phyloP scores from a whole-genome alignment of 2,329 filamentous ascomycete genomes.

The Trichoderma koningiopsis region DNA sequence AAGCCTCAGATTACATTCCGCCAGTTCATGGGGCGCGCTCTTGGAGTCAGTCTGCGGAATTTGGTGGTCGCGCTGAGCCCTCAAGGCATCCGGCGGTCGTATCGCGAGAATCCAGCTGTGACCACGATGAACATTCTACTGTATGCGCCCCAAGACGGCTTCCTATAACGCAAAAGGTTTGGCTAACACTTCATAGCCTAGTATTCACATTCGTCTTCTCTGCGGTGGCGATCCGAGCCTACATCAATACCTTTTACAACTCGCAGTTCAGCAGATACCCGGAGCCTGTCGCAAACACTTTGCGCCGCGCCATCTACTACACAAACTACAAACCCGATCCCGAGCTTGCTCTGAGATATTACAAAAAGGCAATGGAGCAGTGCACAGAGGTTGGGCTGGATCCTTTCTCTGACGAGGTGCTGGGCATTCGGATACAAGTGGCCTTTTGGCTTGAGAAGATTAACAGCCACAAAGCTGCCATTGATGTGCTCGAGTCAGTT shows the following conservation, averaged over 20 bases:
- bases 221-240: slow-evolving; percentile 43
- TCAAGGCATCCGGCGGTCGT: slow-evolving; percentile 40
- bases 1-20: slow-evolving; percentile 39
- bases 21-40: slow-evolving; percentile 35
- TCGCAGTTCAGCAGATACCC: slow-evolving; percentile 62
- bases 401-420: slow-evolving; percentile 85
- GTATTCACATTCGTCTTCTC: slow-evolving; percentile 36
- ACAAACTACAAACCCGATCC: slow-evolving; percentile 76
- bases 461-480: slow-evolving; percentile 67
- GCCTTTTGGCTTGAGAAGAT: slow-evolving; percentile 79
- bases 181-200: slow-evolving; percentile 32
- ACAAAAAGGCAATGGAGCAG: slow-evolving; percentile 74
- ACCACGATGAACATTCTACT: slow-evolving; percentile 38
- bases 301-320: slow-evolving; percentile 86
- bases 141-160: slow-evolving; percentile 30
- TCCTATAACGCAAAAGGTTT: accelerated
- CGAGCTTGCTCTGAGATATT: slow-evolving; percentile 78
- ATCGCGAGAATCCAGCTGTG: slow-evolving; percentile 37
- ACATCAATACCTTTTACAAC: slow-evolving; percentile 59
- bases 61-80: slow-evolving; percentile 40
- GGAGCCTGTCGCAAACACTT: slow-evolving; percentile 70
- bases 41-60: slow-evolving; percentile 41
- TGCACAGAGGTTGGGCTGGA: slow-evolving; percentile 77
- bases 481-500: slow-evolving; percentile 77
- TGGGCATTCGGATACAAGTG: slow-evolving; percentile 85